A percentile compares a stretch with the other conserved stretches of the same genome.
phyloP scores from a whole-genome alignment of 2,329 filamentous ascomycete genomes.

The Monilinia polystroma region DNA sequence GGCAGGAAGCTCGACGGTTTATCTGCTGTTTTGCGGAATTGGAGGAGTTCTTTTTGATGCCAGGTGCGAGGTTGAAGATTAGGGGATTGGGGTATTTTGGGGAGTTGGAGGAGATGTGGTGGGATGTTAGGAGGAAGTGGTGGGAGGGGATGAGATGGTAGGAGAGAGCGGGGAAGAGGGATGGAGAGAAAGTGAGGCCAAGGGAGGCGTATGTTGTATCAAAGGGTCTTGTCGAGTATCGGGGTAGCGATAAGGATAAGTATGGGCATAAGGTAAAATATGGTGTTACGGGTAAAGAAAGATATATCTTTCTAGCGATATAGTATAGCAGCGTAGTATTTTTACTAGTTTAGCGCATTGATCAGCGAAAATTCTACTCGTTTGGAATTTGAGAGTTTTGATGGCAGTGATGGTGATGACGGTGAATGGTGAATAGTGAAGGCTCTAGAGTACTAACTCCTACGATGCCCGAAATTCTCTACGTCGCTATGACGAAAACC shows the following conservation, averaged over 20 bases:
- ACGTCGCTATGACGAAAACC: no score
- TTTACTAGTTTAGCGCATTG: not conserved
- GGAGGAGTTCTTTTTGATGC: not conserved
- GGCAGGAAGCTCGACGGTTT: not conserved
- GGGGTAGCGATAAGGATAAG: not conserved
- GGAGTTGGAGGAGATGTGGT: conserved; percentile 18
- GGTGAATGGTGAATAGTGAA: not conserved
- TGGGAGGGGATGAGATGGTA: not conserved
- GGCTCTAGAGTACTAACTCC: no score
- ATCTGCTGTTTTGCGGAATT: conserved; percentile 17
- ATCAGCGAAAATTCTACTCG: not conserved
- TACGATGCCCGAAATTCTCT: no score
- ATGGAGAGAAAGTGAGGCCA: no score
- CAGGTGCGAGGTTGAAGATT: conserved; percentile 2
- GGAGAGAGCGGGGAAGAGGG: not conserved
- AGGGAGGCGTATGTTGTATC: not conserved
- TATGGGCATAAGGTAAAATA: not conserved
- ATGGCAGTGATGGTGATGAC: not conserved
- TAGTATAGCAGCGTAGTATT: not conserved
- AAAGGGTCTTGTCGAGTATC: not conserved
- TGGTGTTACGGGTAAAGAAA: not conserved
- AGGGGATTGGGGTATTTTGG: not conserved
- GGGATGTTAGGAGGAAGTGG: conserved; percentile 20
- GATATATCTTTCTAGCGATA: not conserved
- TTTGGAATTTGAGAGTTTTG: not conserved